Base-by-base conservation (phyloP, 2,329 filamentous ascomycete species). In the Alternaria sp. region DNA sequence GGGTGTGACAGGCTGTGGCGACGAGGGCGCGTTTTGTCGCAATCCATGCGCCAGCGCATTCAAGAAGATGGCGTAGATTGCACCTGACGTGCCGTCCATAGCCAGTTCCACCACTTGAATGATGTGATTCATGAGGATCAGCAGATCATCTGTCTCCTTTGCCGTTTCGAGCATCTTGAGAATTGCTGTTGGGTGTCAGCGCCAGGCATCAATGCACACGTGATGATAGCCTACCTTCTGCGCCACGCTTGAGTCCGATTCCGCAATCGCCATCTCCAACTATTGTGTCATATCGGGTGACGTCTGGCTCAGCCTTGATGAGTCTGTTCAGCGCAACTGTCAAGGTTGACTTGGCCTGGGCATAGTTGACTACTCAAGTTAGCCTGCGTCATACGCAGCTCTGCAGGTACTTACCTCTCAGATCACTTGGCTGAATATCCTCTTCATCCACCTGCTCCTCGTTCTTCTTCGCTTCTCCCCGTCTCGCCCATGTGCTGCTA, bases 221-320 rank as follows among this genome's bases (percentile, higher is more conserved):
- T 69, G 66, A 69, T 21, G 10, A 59, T 84, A 52, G 65, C 75
- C 55, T 61, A 79, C 78, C 88, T 85, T 97, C 90, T n/a, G 93
- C 93, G 52, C 93, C 93, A 65, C 93, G 89, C 83, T 93, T 93
- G 65, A 97, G 83, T 6, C 93, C 93, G 61, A 93, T 92, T 10
- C 93, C 93, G 74, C 93, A 97, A 80, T 97, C 93, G 50, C 93
- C 93, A 75, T 97, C 93, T 45, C 93, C 93, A 23, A 97, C 93
- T 12, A 96, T 88, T 0, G 93, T 96, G 74, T 92, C 90, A 74
- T 86, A 92, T 58, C 82, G 86, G 11, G 90, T 92, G 58, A 92
- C 83, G 45, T 89, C 85, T 9, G 88, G 85, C 73, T 92, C 90
- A 1, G 85, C 90, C 0, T 83, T 84, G 65, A 93, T 86, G 13